Base-by-base conservation (phyloP, 2,329 filamentous ascomycete species). In the Curvularia sp. region DNA sequence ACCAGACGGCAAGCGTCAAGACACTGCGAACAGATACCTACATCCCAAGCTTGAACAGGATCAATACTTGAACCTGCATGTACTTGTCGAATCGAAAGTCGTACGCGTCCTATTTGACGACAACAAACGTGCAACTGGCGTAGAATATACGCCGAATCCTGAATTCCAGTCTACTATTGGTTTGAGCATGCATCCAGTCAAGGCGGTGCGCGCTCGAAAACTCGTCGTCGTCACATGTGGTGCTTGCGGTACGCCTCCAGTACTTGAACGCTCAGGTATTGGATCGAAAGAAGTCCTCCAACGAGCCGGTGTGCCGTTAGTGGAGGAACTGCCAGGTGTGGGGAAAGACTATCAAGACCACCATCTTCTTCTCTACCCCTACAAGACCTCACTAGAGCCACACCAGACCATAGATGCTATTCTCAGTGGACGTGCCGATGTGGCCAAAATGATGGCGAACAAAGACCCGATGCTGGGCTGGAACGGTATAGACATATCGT, bases 321-420 rank as follows among this genome's bases (percentile, higher is more conserved):
- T 87, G 10, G 78, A 83, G 10, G 80, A 88, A 60, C 82, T 87
- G 1, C 83, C 84, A 0, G 85, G 88, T 28, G 86, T 90, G 5
- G 88, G 88, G 4, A 84, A 83, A 58, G 87, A 89, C 72, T 80
- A 90, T 18, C 81, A 88, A 51, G 88, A 90, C 67, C 86, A 88
- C 57, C 79, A 88, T 42, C 73, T 88, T 1, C 60, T 84, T 0
- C 65, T 84, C 0, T 85, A 83, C 57, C 77, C 83, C 0, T 88
- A 87, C 71, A 80, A 79, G 49, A 81, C 82, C 1, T 78, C 70
- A 12, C 69, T 85, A 0, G 68, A 69, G 0, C 74, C 80, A 1
- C 70, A 78, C 6, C 81, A 86, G 61, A 86, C 84, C 41, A 64
- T 87, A n/a, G 85, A 88, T 58, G 79, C 76, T 0, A 77, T 88